Base-by-base conservation (phyloP, 1,284 basidiomycete species). In the Waitea zeae region DNA sequence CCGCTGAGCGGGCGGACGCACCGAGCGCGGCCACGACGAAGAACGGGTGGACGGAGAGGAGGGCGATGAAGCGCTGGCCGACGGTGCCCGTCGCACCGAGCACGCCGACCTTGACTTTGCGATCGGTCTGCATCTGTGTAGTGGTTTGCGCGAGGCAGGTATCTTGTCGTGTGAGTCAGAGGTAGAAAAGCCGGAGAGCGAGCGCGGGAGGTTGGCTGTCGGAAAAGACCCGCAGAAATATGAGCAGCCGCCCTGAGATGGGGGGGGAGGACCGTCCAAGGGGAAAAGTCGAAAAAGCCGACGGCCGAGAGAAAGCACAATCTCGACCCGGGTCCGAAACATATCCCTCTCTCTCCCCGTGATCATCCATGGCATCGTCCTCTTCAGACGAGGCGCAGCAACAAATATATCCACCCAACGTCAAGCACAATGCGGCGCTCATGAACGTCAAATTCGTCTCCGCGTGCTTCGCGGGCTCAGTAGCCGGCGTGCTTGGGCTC, bases 1-100 rank as follows among this genome's bases (percentile, higher is more conserved):
- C 88, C 12, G 88, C 88, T 1, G 88, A 95, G 44, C 89, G 61
- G 2, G 78, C 59, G 12, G 88, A 95, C 29, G 95, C 95, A 24
- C 93, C 95, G 28, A 99, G 67, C 0, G 74, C 79, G 50, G 81
- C 76, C 42, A 97, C 67, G 41, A 67, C 61, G 56, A 99, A 97
- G 70, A 84, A 93, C 0, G 93, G 90, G 53, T 99, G 95, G 9
- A 62, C 53, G 5, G 83, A 66, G 33, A 99, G 79, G 38, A 96
- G 76, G 38, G 79, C 68, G 54, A 98, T 88, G 58, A 98, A 98
- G 39, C 87, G 73, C 57, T 96, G 90, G 15, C 90, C 90, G 38
- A 96, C 90, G 33, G 87, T 93, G 33, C 92, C 95, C 0, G 95
- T 99, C 4, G 95, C 95, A 33, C 93, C 93, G 13, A 98, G 70